Evolutionary conservation across 139 green algal species (phyloP).

Genomic region (Tetraselmis chui): DNA sequence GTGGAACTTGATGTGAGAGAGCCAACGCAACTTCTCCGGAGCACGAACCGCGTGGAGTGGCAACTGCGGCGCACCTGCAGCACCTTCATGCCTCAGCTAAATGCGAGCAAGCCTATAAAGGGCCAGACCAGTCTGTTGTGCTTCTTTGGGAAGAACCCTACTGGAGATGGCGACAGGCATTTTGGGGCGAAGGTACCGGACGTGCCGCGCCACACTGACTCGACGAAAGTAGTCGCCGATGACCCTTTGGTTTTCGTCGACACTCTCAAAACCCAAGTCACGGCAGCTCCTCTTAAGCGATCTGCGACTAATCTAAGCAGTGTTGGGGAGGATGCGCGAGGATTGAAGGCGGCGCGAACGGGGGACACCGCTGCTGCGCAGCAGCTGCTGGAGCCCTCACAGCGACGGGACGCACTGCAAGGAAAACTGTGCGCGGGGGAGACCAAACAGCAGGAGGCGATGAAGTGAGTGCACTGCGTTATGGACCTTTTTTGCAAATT

Average conservation of each 20-base stretch:
- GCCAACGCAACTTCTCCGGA: no score
- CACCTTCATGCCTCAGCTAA: no score
- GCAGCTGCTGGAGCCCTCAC: no score
- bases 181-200: neutral
- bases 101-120: no score
- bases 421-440: neutral
- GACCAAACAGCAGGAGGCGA: neutral
- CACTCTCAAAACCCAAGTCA: neutral
- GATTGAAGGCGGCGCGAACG: neutral
- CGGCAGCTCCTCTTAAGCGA: neutral
- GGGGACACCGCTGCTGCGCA: no score
- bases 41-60: no score
- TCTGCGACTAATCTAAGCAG: neutral
- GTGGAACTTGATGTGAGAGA: no score
- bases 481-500: no score
- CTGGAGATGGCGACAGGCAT: neutral
- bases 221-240: no score
- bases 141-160: neutral
- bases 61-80: no score
- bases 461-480: no score
- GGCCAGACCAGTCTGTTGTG: neutral
- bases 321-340: neutral
- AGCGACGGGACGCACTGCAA: neutral
- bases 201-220: neutral
- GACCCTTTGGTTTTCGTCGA: no score